Conservation (phyloP, 2,329 filamentous ascomycete species). For the Epichloe sylvatica region DNA sequence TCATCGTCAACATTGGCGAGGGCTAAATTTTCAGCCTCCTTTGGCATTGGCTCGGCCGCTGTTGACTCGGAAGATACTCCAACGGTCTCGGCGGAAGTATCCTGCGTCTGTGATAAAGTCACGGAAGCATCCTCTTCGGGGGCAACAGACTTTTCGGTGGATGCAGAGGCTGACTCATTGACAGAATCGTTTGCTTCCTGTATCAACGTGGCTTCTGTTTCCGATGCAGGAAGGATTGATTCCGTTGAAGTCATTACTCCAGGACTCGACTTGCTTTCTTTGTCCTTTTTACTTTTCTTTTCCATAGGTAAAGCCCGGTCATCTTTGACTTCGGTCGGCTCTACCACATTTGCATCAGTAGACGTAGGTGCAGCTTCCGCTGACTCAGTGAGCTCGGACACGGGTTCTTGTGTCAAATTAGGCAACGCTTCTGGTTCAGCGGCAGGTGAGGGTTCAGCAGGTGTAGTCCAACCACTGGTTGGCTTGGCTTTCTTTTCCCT, state of each 20-base stretch:
- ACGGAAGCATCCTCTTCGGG: neutral
- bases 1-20: neutral
- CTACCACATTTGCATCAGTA: neutral
- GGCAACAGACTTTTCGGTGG: neutral
- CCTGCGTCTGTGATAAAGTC: neutral
- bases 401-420: neutral
- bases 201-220: neutral
- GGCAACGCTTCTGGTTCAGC: neutral
- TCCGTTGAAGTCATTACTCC: neutral
- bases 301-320: slow-evolving; percentile 2
- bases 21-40: neutral
- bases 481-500: slow-evolving; percentile 20
- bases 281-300: slow-evolving; percentile 4
- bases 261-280: slow-evolving; percentile 1
- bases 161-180: neutral
- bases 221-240: neutral
- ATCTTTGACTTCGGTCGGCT: neutral
- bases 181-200: neutral
- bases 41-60: neutral
- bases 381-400: neutral
- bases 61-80: neutral
- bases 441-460: neutral
- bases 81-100: neutral
- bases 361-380: neutral
- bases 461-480: slow-evolving; percentile 2